phyloP scores from a whole-genome alignment of 805 yeast genomes.

The Gaillardinia entomophila region DNA sequence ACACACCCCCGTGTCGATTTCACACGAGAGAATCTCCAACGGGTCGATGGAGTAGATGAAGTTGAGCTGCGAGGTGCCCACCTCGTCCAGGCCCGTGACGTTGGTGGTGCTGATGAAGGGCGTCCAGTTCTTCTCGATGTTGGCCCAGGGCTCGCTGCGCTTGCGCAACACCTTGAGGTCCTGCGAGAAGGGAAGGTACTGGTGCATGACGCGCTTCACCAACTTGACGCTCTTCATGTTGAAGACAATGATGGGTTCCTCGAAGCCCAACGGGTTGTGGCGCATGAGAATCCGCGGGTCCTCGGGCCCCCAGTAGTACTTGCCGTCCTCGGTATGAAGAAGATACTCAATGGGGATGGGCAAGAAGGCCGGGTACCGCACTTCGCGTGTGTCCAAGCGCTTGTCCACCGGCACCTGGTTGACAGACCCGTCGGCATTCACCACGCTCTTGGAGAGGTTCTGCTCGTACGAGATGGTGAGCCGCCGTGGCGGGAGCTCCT shows the following conservation, averaged over 20 bases:
- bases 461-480: constrained; percentile 11
- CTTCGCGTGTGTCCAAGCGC: constrained; percentile 8
- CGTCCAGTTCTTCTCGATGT: constrained; percentile 23
- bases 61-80: constrained; percentile 7
- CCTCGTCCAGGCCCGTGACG: background rate
- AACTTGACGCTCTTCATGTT: constrained; percentile 6
- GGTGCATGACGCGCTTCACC: constrained; percentile 6
- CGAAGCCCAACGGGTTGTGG: constrained; percentile 7
- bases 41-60: constrained; percentile 22
- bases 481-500: constrained; percentile 8
- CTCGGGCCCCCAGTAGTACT: constrained; percentile 11
- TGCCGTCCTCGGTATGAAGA: constrained; percentile 1
- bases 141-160: constrained; percentile 8
- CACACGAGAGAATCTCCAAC: constrained; percentile 24
- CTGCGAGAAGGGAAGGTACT: constrained; percentile 8
- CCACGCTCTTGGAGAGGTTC: constrained; percentile 5
- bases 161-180: constrained; percentile 9
- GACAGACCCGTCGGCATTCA: constrained; percentile 12
- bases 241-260: constrained; percentile 8
- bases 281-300: constrained; percentile 11
- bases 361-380: constrained; percentile 12
- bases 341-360: constrained; percentile 11
- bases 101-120: constrained; percentile 9
- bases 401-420: constrained; percentile 5
- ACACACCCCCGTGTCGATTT: constrained; percentile 20